phyloP scores from a whole-genome alignment of 768 basidiomycete genomes.

The Tulasnella sp. region DNA sequence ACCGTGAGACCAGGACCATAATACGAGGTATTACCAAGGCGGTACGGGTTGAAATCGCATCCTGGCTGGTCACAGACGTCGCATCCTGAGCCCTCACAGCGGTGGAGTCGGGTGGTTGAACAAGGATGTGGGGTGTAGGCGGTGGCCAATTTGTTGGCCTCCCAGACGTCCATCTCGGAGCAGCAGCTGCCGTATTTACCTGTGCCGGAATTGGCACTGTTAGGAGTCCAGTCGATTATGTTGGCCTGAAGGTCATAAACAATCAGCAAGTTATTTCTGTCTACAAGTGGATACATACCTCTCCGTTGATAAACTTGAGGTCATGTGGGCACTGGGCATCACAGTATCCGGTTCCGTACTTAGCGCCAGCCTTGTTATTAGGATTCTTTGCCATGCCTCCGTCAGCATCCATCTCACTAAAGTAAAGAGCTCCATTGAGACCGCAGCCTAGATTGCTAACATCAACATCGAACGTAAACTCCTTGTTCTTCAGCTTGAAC shows the following conservation, averaged over 20 bases:
- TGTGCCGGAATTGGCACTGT: slow-evolving; percentile 33
- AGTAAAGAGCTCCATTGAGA: slow-evolving; percentile 49
- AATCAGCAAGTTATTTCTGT: not conserved
- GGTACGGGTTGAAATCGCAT: slow-evolving; percentile 52
- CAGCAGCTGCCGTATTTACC: slow-evolving; percentile 40
- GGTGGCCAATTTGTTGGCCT: slow-evolving; percentile 38
- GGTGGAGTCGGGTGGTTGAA: slow-evolving; percentile 29
- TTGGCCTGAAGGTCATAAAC: slow-evolving; percentile 32
- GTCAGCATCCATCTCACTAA: slow-evolving; percentile 46
- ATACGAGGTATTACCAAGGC: slow-evolving; percentile 37
- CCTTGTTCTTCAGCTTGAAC: slow-evolving; percentile 42
- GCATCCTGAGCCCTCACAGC: slow-evolving; percentile 34
- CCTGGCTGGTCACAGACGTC: slow-evolving; percentile 42
- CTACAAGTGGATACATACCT: slow-evolving; percentile 25
- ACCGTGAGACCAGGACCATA: slow-evolving; percentile 36
- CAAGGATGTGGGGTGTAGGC: slow-evolving; percentile 44
- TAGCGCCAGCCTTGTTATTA: slow-evolving; percentile 44
- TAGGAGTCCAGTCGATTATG: slow-evolving; percentile 31
- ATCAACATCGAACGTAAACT: slow-evolving; percentile 50
- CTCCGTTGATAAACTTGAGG: slow-evolving; percentile 46
- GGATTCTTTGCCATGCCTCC: slow-evolving; percentile 38
- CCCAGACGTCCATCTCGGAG: slow-evolving; percentile 49
- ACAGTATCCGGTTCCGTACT: slow-evolving; percentile 52
- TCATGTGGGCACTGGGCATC: slow-evolving; percentile 48
- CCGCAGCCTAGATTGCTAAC: slow-evolving; percentile 45